Base-by-base conservation (phyloP, 768 basidiomycete species). In the Mycena sanguinolenta region DNA sequence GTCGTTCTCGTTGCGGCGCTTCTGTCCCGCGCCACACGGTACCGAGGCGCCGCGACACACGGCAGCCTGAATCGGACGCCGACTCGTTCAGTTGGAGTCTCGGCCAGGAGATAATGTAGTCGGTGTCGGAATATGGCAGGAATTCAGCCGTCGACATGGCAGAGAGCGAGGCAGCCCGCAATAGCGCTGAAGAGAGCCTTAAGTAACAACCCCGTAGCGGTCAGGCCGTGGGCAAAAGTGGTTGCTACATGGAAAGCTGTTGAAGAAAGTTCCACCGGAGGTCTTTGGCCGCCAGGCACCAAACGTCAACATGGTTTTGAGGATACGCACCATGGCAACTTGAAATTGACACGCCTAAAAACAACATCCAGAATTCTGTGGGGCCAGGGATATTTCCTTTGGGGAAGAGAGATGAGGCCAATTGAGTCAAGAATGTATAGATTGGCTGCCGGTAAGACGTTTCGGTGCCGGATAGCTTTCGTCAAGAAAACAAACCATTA, bases 21-120 rank as follows among this genome's bases (percentile, higher is more conserved):
- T 58, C 46, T 21, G 10, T 21, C 17, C 54, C 42, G 6, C 57
- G 58, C 57, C 34, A 58, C 34, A 65, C 65, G 14, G 65, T 65
- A 36, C 65, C 57, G n/a, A 65, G 64, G 49, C 57, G 65, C 25
- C 65, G 23, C 19, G 65, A 65, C 7, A 65, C 65, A 16, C 58
- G 46, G 13, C 65, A 58, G 16, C 57, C 57, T n/a, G 10, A 27
- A 19, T 39, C 57, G 13, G 55, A 12, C 19, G 36, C 36, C 44
- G 44, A 49, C 16, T 23, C 28, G n/a, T 12, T 7, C 3, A 23
- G 27, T 19, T 19, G 25, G 30, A 12, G 10, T 9, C 21, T n/a
- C n/a, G n/a, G n/a, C n/a, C n/a, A n/a, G n/a, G n/a, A n/a, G n/a
- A n/a, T n/a, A 25, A 23, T 27, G 19, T 64, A 54, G 17, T 52